These are phyloP conservation scores for Evernia prunastri DNA, from an alignment of 495 filamentous ascomycete species.

Conservation along the genomic window DNA sequence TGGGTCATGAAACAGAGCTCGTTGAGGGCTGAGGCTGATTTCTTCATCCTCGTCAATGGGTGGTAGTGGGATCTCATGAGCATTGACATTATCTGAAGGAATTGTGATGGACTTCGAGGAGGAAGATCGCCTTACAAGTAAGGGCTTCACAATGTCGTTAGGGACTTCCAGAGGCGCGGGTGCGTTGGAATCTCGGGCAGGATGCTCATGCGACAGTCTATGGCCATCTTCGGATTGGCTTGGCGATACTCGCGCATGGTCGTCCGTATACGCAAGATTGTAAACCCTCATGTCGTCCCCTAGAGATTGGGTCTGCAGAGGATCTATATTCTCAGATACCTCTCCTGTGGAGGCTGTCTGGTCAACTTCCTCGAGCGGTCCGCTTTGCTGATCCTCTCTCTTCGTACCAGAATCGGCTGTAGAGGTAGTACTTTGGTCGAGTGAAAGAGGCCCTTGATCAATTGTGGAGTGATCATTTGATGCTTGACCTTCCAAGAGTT, in stretches of 20 bases:
- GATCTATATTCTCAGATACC: neutral
- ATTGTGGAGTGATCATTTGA: neutral
- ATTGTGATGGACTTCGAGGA: neutral
- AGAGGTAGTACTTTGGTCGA: neutral
- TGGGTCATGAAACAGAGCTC: constrained; percentile 1
- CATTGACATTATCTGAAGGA: neutral
- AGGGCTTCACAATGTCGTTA: neutral
- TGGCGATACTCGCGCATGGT: neutral
- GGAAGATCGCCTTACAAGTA: constrained; percentile 1
- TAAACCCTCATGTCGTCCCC: neutral
- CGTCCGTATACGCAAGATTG: neutral
- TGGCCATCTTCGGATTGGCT: neutral
- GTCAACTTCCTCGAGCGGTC: neutral
- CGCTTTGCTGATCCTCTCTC: neutral
- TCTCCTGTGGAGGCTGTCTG: neutral
- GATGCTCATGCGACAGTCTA: neutral
- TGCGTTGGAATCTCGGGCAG: neutral
- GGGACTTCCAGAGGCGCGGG: neutral
- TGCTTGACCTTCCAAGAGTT: neutral
- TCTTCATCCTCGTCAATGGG: constrained; percentile 21
- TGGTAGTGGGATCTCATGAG: constrained; percentile 21
- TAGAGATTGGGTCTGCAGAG: neutral
- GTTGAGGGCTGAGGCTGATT: constrained; percentile 9
- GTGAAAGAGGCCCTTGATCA: neutral
- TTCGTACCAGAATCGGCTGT: neutral